phyloP scores from a whole-genome alignment of 768 basidiomycete genomes.

The Boletus coccyginus region DNA sequence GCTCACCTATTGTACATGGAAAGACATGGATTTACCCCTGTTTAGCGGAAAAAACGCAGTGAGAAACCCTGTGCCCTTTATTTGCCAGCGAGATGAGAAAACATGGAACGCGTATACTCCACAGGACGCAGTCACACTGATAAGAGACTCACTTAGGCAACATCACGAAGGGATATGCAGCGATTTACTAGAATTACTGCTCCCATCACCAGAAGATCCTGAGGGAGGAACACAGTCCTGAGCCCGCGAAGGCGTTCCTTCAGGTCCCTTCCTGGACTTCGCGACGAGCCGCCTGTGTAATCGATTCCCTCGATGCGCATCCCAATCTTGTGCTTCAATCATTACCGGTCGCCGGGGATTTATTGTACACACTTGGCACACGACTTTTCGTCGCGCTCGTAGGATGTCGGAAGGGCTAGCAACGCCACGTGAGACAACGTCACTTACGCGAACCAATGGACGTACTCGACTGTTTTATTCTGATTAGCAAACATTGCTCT shows the following conservation, averaged over 20 bases:
- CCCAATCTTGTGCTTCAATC: conserved; percentile 59
- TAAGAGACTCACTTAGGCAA: conserved; percentile 6
- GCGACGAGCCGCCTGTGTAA: conserved; percentile 49
- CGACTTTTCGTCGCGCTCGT: conserved; percentile 50
- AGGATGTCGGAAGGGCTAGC: conserved; percentile 58
- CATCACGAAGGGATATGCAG: conserved; percentile 8
- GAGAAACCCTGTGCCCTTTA: conserved; percentile 1
- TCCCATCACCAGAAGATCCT: conserved; percentile 6
- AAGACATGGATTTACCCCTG: not conserved
- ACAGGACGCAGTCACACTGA: not conserved
- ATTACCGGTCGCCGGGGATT: conserved; percentile 56
- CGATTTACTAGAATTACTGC: not conserved
- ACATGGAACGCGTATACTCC: not conserved
- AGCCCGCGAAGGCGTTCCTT: not conserved
- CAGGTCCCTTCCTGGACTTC: conserved; percentile 22
- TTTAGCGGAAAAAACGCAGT: not conserved
- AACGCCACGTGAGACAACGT: conserved; percentile 9
- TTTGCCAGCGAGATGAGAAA: not conserved
- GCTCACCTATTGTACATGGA: conserved; percentile 1
- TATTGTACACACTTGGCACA: conserved; percentile 63
- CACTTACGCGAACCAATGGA: conserved; percentile 3
- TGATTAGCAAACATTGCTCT: conserved; percentile 47
- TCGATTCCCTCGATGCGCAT: conserved; percentile 53
- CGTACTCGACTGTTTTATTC: conserved; percentile 47
- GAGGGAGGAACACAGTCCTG: not conserved